These are phyloP conservation scores for Dillenia suffruticosa DNA, from an alignment of 164 flowering plant species.

Conservation along the genomic window DNA sequence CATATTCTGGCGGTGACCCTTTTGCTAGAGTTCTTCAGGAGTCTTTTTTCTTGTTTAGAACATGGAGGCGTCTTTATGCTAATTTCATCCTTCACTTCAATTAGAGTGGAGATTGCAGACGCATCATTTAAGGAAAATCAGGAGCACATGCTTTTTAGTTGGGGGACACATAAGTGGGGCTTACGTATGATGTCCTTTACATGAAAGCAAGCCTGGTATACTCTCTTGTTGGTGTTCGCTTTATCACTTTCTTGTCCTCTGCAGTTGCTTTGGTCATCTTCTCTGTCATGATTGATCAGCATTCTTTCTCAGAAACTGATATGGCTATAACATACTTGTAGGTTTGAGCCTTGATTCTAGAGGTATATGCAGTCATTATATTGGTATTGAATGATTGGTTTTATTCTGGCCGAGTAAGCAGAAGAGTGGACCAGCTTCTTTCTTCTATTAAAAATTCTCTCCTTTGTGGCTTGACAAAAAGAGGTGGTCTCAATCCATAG, in stretches of 20 bases:
- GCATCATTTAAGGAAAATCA: too few species aligned
- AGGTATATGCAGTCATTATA: not conserved
- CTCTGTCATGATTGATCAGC: not conserved
- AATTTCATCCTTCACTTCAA: not conserved
- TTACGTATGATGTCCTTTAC: constrained; percentile 1
- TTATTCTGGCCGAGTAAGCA: not conserved
- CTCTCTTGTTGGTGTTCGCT: constrained; percentile 3
- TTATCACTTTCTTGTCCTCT: not conserved
- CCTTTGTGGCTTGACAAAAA: too few species aligned
- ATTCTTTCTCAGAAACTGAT: too few species aligned
- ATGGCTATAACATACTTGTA: not conserved
- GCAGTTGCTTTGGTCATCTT: not conserved
- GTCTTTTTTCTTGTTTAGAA: constrained; percentile 1
- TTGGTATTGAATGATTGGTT: not conserved
- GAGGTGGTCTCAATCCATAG: not conserved
- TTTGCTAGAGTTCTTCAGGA: not conserved
- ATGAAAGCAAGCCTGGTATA: constrained; percentile 1
- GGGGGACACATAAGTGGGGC: too few species aligned
- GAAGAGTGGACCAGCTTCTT: not conserved
- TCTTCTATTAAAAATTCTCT: not conserved
- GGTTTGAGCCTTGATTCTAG: constrained; percentile 1
- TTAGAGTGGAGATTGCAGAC: too few species aligned
- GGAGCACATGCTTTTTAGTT: too few species aligned
- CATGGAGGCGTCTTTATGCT: not conserved
- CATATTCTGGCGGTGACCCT: not conserved